A percentile compares a stretch with the other conserved stretches of the same genome.
phyloP scores from a whole-genome alignment of 2,329 filamentous ascomycete species.

The Aspergillus novofumigatus region DNA sequence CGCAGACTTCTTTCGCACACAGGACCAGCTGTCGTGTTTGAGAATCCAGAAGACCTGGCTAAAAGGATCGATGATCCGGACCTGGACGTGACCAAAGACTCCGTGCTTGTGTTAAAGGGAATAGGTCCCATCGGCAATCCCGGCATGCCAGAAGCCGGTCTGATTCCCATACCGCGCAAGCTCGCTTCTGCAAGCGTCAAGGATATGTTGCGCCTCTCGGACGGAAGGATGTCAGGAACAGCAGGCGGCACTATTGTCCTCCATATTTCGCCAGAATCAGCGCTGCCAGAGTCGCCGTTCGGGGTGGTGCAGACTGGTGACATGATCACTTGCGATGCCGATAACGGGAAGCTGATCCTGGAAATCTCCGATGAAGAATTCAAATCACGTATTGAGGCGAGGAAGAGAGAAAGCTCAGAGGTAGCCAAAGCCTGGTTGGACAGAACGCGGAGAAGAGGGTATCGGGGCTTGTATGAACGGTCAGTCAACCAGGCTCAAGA shows the following conservation, averaged over 20 bases:
- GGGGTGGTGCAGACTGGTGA: slow-evolving; percentile 49
- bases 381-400: slow-evolving; percentile 29
- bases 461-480: slow-evolving; percentile 39
- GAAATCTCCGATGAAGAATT: slow-evolving; percentile 43
- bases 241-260: slow-evolving; percentile 53
- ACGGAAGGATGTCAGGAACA: slow-evolving; percentile 54
- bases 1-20: slow-evolving; percentile 41
- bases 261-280: slow-evolving; percentile 52
- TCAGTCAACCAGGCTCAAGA: slow-evolving; percentile 42
- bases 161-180: slow-evolving; percentile 50
- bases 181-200: slow-evolving; percentile 44
- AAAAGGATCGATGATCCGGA: slow-evolving; percentile 44
- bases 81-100: slow-evolving; percentile 42
- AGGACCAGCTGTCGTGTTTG: slow-evolving; percentile 47
- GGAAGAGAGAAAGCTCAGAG: neutral
- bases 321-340: slow-evolving; percentile 44
- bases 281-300: slow-evolving; percentile 44
- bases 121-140: slow-evolving; percentile 51
- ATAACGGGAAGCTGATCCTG: slow-evolving; percentile 39
- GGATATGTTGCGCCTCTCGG: slow-evolving; percentile 52
- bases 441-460: slow-evolving; percentile 31
- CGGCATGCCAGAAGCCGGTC: slow-evolving; percentile 51
- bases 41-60: slow-evolving; percentile 45
- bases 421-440: slow-evolving; percentile 11
- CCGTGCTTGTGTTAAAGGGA: slow-evolving; percentile 46